Percentiles rank a stretch among this genome's conserved stretches.
Conservation (phyloP, 164 flowering plant genomes). For the Chimonanthus salicifolius region DNA sequence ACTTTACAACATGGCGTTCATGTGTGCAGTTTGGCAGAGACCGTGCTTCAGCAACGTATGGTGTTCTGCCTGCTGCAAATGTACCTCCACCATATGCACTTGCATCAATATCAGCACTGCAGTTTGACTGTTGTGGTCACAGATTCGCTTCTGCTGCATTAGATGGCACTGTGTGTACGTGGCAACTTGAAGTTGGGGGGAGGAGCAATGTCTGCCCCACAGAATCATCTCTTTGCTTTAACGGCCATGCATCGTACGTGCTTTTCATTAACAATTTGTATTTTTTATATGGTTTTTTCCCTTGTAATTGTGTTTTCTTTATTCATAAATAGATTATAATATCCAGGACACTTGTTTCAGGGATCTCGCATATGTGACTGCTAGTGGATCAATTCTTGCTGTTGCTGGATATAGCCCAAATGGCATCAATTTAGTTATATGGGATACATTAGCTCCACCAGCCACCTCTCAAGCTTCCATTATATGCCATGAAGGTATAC, state of each 20-base stretch:
- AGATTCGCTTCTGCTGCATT: conserved; percentile 84
- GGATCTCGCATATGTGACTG: conserved; percentile 74
- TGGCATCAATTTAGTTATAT: conserved; percentile 78
- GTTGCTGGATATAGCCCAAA: conserved; percentile 75
- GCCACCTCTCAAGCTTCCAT: conserved; percentile 83
- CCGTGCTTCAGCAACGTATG: conserved; percentile 94
- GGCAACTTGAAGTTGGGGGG: conserved; percentile 99
- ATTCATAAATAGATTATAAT: background rate
- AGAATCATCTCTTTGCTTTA: conserved; percentile 85
- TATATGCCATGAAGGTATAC: conserved; percentile 87
- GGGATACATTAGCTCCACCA: conserved; percentile 97
- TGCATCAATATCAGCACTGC: conserved; percentile 85
- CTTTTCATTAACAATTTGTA: background rate
- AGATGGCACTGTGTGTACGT: conserved; percentile 96
- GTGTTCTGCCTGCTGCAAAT: conserved; percentile 94
- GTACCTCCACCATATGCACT: conserved; percentile 94
- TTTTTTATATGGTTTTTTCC: background rate
- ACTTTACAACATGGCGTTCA: background rate
- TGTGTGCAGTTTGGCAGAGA: conserved; percentile 81
- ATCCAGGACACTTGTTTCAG: conserved; percentile 33
- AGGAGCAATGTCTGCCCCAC: conserved; percentile 78
- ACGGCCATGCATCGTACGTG: conserved; percentile 73
- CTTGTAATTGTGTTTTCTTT: background rate
- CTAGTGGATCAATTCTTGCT: conserved; percentile 92
- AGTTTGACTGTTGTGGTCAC: conserved; percentile 84